Base-by-base conservation (phyloP, 176 grass and related monocot species). In the Carex kokanica region DNA sequence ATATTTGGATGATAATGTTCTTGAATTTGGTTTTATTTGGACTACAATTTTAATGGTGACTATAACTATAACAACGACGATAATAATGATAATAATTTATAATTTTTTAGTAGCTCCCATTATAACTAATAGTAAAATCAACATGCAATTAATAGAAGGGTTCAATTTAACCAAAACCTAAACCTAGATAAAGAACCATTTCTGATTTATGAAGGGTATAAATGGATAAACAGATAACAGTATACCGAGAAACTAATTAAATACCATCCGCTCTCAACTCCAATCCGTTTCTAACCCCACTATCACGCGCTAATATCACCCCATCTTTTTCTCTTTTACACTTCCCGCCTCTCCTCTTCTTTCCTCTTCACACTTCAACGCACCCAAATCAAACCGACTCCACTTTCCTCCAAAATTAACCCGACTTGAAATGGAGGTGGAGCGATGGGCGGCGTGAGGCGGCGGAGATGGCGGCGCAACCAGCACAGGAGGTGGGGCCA, bases 181-280 rank as follows among this genome's bases (percentile, higher is more conserved):
- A 60, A 21, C 54, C 53, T 55, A 59, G 5, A 59, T 59, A 31
- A 65, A 66, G 5, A 66, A 36, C 1, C 34, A 34, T 66, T 66
- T 66, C 5, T 16, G 13, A 66, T 6, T 15, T 65, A 32, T 32
- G 63, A 65, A 65, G 63, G 24, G 63, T 65, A 65, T 65, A 65
- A 4, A 65, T 32, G 25, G 12, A 65, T 32, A 65, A 65, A 65
- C 13, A 65, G 11, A 65, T 68, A 36, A 36, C 64, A 17, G 38
- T 71, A 71, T 20, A 10, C 66, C 66, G 32, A 70, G 32, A 41
- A 70, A 70, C 66, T 41, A 70, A 70, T 70, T 70, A 20, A 70
- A 70, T 70, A 70, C 66, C 66, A 70, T 41, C 34, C 66, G 66
- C 66, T 68, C 65, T 68, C 65, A 38, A 68, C 65, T 27, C 32